Evolutionary conservation across 257 asterid species (phyloP), one percentile per base, ranked within the genome.

Genomic region (Nicotiana sylvestris): DNA sequence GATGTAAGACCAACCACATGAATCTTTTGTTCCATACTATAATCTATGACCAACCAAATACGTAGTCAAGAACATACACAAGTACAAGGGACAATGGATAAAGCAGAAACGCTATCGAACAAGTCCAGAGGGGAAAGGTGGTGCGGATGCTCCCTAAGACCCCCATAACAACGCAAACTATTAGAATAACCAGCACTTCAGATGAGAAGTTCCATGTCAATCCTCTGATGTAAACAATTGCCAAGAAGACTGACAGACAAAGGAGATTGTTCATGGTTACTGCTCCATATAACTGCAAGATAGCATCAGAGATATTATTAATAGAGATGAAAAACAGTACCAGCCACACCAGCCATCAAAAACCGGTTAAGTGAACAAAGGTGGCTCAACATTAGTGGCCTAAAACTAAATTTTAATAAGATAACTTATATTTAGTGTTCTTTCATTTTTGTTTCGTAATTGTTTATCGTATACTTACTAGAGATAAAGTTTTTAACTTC

Each of bases 181-280:
- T 92, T 85, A 96, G 77, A 60, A 96, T 94, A 15, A 94, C 97
- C 51, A 96, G 87, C 87, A 94, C 99, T 84, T 96, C 98, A 0
- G 99, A 89, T 0, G 99, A 93, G 91, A 96, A 96, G 90, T 94
- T 91, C 99, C 99, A 96, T 12, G 69, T 85, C 90, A 96, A 85
- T 17, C 97, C 98, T 81, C 99, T 80, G 0, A 32, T 67, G 46
- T 94, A 94, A 58, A 96, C 98, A 13, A 96, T 92, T 35, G 92
- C 97, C 88, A 94, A 86, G 89, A 94, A 96, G 65, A 96, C 99
- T 0, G 99, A 93, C 11, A 96, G 87, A 65, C 98, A 96, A 65
- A 96, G 88, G 65, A 86, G 89, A 43, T 94, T 94, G 91, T 96
- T 96, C 98, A 94, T 96, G 2, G 99, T 94, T 55, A 88, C 98